These are phyloP conservation scores for Stagonosporopsis tanaceti DNA, from an alignment of 2,329 filamentous ascomycete species.

Conservation along the genomic window DNA sequence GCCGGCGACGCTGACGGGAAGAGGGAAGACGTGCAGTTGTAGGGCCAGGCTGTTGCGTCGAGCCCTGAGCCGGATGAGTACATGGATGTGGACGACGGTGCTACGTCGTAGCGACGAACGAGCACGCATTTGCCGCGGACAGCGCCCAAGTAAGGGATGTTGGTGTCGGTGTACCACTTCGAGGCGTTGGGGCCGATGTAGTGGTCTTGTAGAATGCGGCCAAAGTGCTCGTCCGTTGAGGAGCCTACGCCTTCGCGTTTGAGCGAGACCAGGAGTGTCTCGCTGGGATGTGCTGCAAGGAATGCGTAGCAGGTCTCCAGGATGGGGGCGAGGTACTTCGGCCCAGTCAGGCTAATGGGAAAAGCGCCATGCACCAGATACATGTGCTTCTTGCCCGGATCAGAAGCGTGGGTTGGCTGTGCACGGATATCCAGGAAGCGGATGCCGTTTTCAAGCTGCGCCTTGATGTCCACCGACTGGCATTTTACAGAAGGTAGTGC, in stretches of 20 bases:
- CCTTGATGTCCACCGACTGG: conserved; percentile 78
- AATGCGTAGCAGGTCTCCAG: conserved; percentile 77
- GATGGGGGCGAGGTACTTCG: conserved; percentile 79
- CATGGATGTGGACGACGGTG: not conserved
- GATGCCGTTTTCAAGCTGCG: conserved; percentile 87
- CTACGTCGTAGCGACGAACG: conserved; percentile 77
- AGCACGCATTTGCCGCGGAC: conserved; percentile 84
- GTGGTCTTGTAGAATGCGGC: conserved; percentile 73
- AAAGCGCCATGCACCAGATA: conserved; percentile 90
- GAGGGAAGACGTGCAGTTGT: conserved; percentile 82
- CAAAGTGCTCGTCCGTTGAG: conserved; percentile 80
- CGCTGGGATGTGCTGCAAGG: conserved; percentile 77
- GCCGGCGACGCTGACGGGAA: conserved; percentile 62
- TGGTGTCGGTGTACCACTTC: conserved; percentile 79
- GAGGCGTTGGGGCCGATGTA: conserved; percentile 67
- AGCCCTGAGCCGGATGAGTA: conserved; percentile 59
- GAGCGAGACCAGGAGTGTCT: conserved; percentile 84
- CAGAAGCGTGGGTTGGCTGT: conserved; percentile 66
- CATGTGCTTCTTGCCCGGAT: conserved; percentile 70
- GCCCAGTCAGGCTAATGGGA: conserved; percentile 82
- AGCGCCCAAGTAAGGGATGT: conserved; percentile 78
- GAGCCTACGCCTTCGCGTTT: conserved; percentile 90
- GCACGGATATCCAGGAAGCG: conserved; percentile 95
- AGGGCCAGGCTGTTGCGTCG: conserved; percentile 75
- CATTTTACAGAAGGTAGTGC: conserved; percentile 93